phyloP scores from a whole-genome alignment of 139 green algal species.

The Edaphochlamys debaryana region DNA sequence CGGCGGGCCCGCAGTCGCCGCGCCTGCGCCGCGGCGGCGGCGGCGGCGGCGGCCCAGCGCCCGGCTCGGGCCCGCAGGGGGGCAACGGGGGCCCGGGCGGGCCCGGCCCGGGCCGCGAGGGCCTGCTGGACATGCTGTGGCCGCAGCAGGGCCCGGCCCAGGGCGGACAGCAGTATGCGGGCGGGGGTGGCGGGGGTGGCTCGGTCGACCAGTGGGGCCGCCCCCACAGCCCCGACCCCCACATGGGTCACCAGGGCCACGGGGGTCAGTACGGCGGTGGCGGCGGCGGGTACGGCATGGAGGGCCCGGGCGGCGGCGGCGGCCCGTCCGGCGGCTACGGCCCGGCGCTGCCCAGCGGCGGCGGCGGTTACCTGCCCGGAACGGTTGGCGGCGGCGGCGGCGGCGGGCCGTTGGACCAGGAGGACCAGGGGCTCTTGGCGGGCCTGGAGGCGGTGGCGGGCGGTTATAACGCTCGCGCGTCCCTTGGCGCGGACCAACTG shows the following conservation, averaged over 20 bases:
- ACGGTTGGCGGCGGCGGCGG: neutral
- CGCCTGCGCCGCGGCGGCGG: neutral
- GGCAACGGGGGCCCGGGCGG: neutral
- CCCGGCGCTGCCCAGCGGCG: neutral
- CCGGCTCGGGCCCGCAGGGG: neutral
- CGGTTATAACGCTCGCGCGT: neutral
- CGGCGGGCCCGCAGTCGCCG: neutral
- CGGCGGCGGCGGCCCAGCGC: neutral
- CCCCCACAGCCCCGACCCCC: neutral
- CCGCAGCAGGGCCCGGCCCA: no score
- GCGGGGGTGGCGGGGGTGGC: no score
- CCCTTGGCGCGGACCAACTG: slow-evolving; percentile 1
- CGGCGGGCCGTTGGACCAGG: neutral
- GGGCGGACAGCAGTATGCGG: neutral
- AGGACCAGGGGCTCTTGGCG: neutral
- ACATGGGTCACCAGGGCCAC: neutral
- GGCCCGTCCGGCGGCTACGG: neutral
- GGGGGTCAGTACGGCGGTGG: neutral
- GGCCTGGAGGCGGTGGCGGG: neutral
- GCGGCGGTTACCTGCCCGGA: neutral
- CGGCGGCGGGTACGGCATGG: neutral
- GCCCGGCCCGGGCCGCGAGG: neutral
- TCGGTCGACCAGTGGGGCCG: no score
- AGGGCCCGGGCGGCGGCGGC: neutral
- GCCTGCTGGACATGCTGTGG: neutral